Percentiles rank a stretch among this genome's conserved stretches.
phyloP scores from a whole-genome alignment of 345 rosid genomes.

The Schrenkiella parvula region DNA sequence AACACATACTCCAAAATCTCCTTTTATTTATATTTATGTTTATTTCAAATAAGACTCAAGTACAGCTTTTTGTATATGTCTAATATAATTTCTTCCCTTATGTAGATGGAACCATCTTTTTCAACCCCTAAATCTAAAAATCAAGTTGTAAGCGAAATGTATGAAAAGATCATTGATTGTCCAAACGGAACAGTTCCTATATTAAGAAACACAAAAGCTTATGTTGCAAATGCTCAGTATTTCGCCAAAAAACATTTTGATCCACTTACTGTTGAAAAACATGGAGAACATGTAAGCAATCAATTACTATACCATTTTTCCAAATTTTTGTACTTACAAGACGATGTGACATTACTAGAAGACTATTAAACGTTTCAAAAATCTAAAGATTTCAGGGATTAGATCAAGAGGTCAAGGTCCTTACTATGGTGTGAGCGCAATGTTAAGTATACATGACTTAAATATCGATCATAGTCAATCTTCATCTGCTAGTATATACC shows the following conservation, averaged over 20 bases:
- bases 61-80: background rate
- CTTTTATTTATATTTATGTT: too few species aligned
- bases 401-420: background rate
- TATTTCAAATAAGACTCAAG: background rate
- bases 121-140: background rate
- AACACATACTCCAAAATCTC: too few species aligned
- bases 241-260: background rate
- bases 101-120: background rate
- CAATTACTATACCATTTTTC: too few species aligned
- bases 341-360: too few species aligned
- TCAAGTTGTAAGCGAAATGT: background rate
- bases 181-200: slow-evolving; percentile 3
- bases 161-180: background rate
- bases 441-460: background rate
- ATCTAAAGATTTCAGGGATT: background rate
- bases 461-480: background rate
- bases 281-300: slow-evolving; percentile 12
- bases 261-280: background rate
- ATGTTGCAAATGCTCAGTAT: background rate
- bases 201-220: background rate
- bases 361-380: background rate
- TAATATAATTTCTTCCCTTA: background rate
- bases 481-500: background rate
- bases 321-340: too few species aligned
- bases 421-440: background rate